These are phyloP conservation scores for Alternaria rosae DNA, from an alignment of 2,329 filamentous ascomycete species.

Conservation along the genomic window DNA sequence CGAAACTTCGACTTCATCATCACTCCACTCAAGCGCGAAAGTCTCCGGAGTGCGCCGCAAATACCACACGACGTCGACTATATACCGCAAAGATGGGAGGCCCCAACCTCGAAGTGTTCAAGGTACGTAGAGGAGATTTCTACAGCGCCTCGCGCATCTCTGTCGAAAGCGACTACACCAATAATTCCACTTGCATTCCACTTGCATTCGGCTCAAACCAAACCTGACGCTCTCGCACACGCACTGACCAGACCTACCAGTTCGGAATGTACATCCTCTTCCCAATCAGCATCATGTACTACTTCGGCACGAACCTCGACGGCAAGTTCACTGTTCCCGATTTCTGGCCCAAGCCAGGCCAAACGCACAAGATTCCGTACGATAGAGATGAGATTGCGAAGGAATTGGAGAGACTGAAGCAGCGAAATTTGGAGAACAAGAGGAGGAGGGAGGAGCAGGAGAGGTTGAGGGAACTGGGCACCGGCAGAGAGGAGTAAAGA, in stretches of 20 bases:
- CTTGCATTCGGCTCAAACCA: neutral
- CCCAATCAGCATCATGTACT: slow-evolving; percentile 99
- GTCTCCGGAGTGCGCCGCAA: slow-evolving; percentile 1
- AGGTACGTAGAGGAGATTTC: slow-evolving; percentile 62
- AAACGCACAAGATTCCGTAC: slow-evolving; percentile 77
- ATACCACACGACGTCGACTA: neutral
- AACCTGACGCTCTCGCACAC: neutral
- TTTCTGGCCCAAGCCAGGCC: slow-evolving; percentile 89
- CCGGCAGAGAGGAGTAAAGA: slow-evolving; percentile 23
- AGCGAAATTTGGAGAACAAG: slow-evolving; percentile 55
- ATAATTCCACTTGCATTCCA: slow-evolving; percentile 2
- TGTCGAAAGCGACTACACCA: neutral
- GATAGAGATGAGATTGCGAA: slow-evolving; percentile 82
- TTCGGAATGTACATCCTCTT: slow-evolving; percentile 99
- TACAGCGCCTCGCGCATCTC: neutral
- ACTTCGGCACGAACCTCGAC: slow-evolving; percentile 98
- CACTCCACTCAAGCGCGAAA: slow-evolving; percentile 8
- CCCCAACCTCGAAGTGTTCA: slow-evolving; percentile 93
- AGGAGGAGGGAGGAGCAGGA: slow-evolving; percentile 57
- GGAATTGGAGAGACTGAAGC: slow-evolving; percentile 77
- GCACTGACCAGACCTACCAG: slow-evolving; percentile 55
- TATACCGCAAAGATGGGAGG: slow-evolving; percentile 70
- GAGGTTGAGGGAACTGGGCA: slow-evolving; percentile 27
- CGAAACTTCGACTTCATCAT: slow-evolving; percentile 10
- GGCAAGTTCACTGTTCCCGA: slow-evolving; percentile 79